These are phyloP conservation scores for Polychaeton citri DNA, from an alignment of 2,329 filamentous ascomycete species.

Conservation along the genomic window DNA sequence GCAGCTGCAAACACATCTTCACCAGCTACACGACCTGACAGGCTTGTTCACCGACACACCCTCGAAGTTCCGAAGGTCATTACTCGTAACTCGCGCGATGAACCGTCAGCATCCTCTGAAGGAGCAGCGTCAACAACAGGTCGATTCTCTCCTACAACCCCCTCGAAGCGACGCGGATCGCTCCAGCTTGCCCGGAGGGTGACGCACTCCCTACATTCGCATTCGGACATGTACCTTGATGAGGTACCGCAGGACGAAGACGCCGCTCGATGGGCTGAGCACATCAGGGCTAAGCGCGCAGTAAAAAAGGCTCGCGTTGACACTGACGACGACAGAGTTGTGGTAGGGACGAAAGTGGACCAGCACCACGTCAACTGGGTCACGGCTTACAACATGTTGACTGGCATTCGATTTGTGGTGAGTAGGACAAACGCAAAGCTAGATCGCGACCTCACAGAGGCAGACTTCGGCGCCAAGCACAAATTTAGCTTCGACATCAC, in stretches of 20 bases:
- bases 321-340: conserved; percentile 79
- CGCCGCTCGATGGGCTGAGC: conserved; percentile 81
- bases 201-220: conserved; percentile 70
- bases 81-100: conserved; percentile 57
- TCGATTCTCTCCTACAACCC: conserved; percentile 62
- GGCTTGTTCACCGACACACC: conserved; percentile 71
- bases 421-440: conserved; percentile 95
- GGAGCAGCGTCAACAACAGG: conserved; percentile 57
- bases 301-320: conserved; percentile 74
- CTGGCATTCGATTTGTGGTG: conserved; percentile 91
- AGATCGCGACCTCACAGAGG: conserved; percentile 76
- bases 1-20: conserved; percentile 32
- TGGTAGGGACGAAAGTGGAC: conserved; percentile 95
- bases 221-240: conserved; percentile 59
- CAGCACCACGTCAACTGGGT: conserved; percentile 96
- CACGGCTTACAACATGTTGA: conserved; percentile 98
- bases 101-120: conserved; percentile 27
- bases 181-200: conserved; percentile 66
- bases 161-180: conserved; percentile 61
- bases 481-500: conserved; percentile 99
- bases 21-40: conserved; percentile 31
- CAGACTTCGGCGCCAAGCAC: conserved; percentile 85
- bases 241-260: conserved; percentile 81
- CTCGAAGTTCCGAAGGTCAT: conserved; percentile 67
- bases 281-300: conserved; percentile 79